A percentile compares a stretch with the other conserved stretches of the same genome.
These are phyloP conservation scores for Fraxinus pennsylvanica DNA, from an alignment of 257 asterid species.

Conservation along the genomic window DNA sequence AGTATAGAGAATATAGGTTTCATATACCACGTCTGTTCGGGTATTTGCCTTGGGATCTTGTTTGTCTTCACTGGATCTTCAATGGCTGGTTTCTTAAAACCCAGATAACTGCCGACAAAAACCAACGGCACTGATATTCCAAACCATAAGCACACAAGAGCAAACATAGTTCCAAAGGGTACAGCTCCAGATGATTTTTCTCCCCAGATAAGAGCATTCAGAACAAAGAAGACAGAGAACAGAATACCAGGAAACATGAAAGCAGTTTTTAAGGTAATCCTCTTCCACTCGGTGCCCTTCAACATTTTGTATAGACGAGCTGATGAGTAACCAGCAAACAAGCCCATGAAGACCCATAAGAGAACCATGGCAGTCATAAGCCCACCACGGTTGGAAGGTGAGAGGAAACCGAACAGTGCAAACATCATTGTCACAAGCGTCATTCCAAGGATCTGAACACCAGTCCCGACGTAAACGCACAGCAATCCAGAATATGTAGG, in stretches of 20 bases:
- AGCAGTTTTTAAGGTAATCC: constrained; percentile 77
- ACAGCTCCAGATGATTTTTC: constrained; percentile 90
- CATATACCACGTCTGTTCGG: constrained; percentile 95
- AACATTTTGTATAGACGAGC: constrained; percentile 80
- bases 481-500: constrained; percentile 70
- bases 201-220: constrained; percentile 81
- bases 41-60: constrained; percentile 81
- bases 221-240: constrained; percentile 63
- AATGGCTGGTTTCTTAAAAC: constrained; percentile 67
- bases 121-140: constrained; percentile 87
- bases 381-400: constrained; percentile 91
- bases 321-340: constrained; percentile 80
- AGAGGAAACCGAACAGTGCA: constrained; percentile 79
- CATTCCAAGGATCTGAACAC: constrained; percentile 78
- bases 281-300: constrained; percentile 83
- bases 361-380: constrained; percentile 94
- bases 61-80: constrained; percentile 89
- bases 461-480: constrained; percentile 84
- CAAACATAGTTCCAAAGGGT: constrained; percentile 85
- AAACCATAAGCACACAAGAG: constrained; percentile 82
- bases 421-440: constrained; percentile 87
- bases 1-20: constrained; percentile 74
- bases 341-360: constrained; percentile 91
- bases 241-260: constrained; percentile 88
- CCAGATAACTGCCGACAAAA: constrained; percentile 82